Evolutionary conservation across 306 rosid genomes (phyloP).

Genomic region (Castanea mollissima): DNA sequence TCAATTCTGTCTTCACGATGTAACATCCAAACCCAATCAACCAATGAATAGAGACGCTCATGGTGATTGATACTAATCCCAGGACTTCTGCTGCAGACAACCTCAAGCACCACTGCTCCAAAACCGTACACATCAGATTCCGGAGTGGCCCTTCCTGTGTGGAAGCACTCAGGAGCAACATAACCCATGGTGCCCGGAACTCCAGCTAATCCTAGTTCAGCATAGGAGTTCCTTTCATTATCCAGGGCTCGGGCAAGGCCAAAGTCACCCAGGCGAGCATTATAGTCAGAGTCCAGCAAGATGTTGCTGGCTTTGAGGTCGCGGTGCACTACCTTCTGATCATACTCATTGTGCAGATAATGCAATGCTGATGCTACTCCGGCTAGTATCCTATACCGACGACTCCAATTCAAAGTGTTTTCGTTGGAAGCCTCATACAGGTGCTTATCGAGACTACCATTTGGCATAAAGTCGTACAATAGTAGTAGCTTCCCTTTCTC

Average conservation of each 20-base stretch:
- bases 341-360: slow-evolving; percentile 49
- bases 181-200: slow-evolving; percentile 54
- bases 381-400: slow-evolving; percentile 34
- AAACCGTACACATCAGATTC: slow-evolving; percentile 54
- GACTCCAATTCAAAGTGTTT: slow-evolving; percentile 38
- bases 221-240: slow-evolving; percentile 46
- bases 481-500: slow-evolving; percentile 49
- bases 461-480: slow-evolving; percentile 55
- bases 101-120: slow-evolving; percentile 45
- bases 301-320: slow-evolving; percentile 52
- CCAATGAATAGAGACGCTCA: slow-evolving; percentile 21
- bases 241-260: slow-evolving; percentile 61
- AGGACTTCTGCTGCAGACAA: slow-evolving; percentile 39
- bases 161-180: slow-evolving; percentile 62
- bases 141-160: slow-evolving; percentile 49
- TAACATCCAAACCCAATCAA: slow-evolving; percentile 57
- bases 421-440: slow-evolving; percentile 17
- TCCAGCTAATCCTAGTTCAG: slow-evolving; percentile 39
- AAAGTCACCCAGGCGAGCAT: slow-evolving; percentile 52
- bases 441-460: slow-evolving; percentile 49
- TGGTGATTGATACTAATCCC: slow-evolving; percentile 20
- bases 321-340: slow-evolving; percentile 49
- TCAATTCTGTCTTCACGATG: slow-evolving; percentile 38
- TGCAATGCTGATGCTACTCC: slow-evolving; percentile 54
- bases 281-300: slow-evolving; percentile 42